Evolutionary conservation across 192 early-diverging fungal genomes (phyloP).

Genomic region (Coemansia sp.): DNA sequence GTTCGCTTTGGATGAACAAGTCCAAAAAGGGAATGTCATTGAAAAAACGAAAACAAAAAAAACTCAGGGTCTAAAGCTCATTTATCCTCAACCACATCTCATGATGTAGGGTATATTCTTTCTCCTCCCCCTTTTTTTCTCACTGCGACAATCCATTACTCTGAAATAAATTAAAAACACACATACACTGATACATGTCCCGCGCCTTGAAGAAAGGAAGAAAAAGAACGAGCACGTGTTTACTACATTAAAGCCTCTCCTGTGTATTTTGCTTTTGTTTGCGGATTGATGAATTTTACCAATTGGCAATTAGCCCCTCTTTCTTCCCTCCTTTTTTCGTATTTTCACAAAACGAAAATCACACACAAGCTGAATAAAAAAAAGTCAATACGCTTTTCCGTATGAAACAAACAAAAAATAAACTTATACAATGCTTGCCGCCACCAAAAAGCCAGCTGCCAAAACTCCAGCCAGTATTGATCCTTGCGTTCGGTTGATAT

Average conservation of each 20-base stretch:
- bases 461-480: slow-evolving; percentile 1
- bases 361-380: background rate
- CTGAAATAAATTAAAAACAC: slow-evolving; percentile 9
- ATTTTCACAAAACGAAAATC: too few species aligned
- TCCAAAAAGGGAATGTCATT: background rate
- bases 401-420: background rate
- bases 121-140: background rate
- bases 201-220: background rate
- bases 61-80: background rate
- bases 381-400: background rate
- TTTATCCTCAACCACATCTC: background rate
- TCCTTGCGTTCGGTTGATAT: background rate
- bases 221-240: background rate
- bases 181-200: background rate
- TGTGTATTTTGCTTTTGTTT: background rate
- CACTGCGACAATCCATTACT: background rate
- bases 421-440: slow-evolving; percentile 6
- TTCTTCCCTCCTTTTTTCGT: too few species aligned
- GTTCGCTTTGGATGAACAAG: background rate
- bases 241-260: background rate
- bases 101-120: background rate
- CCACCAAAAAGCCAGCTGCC: slow-evolving; percentile 7
- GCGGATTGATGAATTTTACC: background rate
- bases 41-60: background rate
- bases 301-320: background rate